phyloP scores from a whole-genome alignment of 2,329 filamentous ascomycete species.

The Teratosphaeria epicoccoides region DNA sequence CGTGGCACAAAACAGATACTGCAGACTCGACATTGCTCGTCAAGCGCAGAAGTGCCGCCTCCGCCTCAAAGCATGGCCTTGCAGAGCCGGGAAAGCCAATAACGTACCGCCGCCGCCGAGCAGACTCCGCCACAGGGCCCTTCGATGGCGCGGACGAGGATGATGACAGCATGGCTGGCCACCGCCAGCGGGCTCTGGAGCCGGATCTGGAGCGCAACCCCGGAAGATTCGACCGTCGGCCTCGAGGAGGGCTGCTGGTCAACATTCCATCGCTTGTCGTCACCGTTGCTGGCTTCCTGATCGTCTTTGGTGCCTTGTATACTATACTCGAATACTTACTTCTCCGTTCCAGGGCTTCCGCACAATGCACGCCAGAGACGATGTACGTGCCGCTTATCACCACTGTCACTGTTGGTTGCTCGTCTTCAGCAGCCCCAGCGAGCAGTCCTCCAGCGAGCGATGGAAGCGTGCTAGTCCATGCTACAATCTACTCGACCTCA shows the following conservation, averaged over 20 bases:
- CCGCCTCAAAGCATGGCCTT: not conserved
- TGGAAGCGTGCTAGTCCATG: constrained; percentile 1
- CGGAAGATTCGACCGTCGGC: not conserved
- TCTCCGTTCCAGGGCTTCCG: constrained; percentile 16
- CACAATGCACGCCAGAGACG: constrained; percentile 13
- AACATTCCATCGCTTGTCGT: constrained; percentile 5
- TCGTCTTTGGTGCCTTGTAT: constrained; percentile 17
- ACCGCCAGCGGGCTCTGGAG: not conserved
- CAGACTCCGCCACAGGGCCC: not conserved
- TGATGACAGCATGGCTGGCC: not conserved
- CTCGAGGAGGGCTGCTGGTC: not conserved
- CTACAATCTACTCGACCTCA: constrained; percentile 9
- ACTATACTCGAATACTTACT: constrained; percentile 21
- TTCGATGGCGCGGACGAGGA: not conserved
- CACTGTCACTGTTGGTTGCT: constrained; percentile 2
- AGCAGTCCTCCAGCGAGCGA: not conserved
- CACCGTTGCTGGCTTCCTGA: constrained; percentile 11
- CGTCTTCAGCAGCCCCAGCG: not conserved
- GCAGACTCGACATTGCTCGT: not conserved
- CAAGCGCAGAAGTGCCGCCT: not conserved
- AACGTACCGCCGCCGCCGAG: not conserved
- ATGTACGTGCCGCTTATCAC: constrained; percentile 19
- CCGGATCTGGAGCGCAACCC: not conserved
- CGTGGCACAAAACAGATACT: not conserved
- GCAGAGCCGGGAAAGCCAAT: not conserved